phyloP scores from a whole-genome alignment of 2,329 filamentous ascomycete genomes.

The Decorospora gaudefroyi region DNA sequence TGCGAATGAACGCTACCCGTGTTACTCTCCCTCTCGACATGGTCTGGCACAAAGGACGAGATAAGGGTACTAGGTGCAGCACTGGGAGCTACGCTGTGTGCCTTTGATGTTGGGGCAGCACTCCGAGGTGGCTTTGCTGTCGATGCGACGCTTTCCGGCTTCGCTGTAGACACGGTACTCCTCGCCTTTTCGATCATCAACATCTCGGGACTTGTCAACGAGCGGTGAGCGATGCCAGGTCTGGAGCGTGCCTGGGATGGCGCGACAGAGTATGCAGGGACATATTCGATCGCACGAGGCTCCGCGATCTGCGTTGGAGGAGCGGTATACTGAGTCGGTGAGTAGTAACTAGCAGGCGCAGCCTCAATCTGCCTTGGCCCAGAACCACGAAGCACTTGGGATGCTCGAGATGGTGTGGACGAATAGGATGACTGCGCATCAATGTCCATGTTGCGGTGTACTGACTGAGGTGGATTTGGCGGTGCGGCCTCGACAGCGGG shows the following conservation, averaged over 20 bases:
- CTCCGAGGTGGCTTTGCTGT: conserved; percentile 18
- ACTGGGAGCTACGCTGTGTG: conserved; percentile 8
- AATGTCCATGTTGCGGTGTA: conserved; percentile 48
- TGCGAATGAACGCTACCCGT: conserved; percentile 43
- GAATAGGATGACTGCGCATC: conserved; percentile 46
- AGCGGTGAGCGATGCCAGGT: conserved; percentile 34
- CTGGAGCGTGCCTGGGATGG: conserved; percentile 32
- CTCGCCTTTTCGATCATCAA: conserved; percentile 30
- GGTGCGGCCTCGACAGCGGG: too few relatives aligned
- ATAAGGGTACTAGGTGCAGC: conserved; percentile 41
- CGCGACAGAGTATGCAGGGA: conserved; percentile 39
- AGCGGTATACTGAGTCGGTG: conserved; percentile 39
- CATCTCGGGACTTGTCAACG: conserved; percentile 40
- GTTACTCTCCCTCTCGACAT: conserved; percentile 31
- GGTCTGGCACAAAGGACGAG: conserved; percentile 46
- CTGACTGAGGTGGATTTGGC: conserved; percentile 23
- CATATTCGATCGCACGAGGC: conserved; percentile 42
- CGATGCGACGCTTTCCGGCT: conserved; percentile 21
- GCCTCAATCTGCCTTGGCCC: conserved; percentile 47
- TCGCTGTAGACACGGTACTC: conserved; percentile 23
- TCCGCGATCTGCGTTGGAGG: conserved; percentile 33
- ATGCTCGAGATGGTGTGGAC: conserved; percentile 27
- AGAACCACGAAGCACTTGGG: conserved; percentile 21
- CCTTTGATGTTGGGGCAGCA: conserved; percentile 9
- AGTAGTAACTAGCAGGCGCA: conserved; percentile 42